Base-by-base conservation (phyloP, 768 basidiomycete species). In the Pisolithus sp. region DNA sequence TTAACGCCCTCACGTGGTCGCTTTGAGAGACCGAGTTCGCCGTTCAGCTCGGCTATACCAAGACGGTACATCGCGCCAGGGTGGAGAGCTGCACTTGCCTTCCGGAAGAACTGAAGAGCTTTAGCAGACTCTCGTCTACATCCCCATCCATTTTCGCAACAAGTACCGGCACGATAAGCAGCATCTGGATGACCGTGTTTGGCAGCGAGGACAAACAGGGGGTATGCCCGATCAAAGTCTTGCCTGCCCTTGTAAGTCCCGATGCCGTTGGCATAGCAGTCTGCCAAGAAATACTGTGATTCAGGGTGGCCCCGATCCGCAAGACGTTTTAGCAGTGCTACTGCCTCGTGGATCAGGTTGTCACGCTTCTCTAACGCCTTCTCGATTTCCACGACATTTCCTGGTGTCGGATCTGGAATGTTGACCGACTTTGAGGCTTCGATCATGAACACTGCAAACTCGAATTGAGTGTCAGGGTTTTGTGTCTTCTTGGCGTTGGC, bases 131-230 rank as follows among this genome's bases (percentile, higher is more conserved):
- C 96, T 13, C 93, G 80, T 47, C 95, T 76, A 66, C 93, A 95
- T 6, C 96, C 96, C 96, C 95, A 98, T 26, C 94, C 96, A 61
- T 97, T 94, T 77, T 99, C 96, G 69, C 92, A 96, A 66, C 96
- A 99, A 3, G 94, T 94, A 30, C 93, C 96, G 0, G 94, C 89
- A 28, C 95, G 88, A 70, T 93, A 99, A 5, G 91, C 82, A 15
- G 93, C 94, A 61, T 97, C 94, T 2, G 93, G 86, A 65, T 98
- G 95, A 15, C 92, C 89, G 61, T 98, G 96, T 70, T 99, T 99
- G 34, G 95, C 91, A 2, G 95, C 92, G 36, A 96, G 82, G 15
- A 95, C 85, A 64, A 98, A 98, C 42, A 99, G 76, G 9, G 95
- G 96, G 69, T 92, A 95, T 4, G 96, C 96, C 51, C 88, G 83